A percentile compares a stretch with the other conserved stretches of the same genome.
Evolutionary conservation across 2,329 filamentous ascomycete species (phyloP).

Genomic region (Aureobasidium sp.): DNA sequence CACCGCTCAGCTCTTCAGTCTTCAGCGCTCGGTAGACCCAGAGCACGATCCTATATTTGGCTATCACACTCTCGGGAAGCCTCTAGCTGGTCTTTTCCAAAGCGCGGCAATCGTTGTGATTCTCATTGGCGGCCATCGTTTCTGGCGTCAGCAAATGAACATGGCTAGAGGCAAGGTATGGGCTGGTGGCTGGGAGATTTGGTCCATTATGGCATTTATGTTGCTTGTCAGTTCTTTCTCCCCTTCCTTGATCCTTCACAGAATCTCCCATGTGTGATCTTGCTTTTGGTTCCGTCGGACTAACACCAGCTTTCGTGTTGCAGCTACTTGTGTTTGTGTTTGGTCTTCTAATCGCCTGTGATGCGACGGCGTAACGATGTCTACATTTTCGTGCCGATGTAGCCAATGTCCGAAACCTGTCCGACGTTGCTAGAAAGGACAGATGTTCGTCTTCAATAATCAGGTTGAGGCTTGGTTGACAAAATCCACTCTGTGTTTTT

Average conservation of each 20-base stretch:
- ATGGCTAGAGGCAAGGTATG: constrained; percentile 49
- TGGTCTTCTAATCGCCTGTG: constrained; percentile 17
- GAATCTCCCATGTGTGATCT: not conserved
- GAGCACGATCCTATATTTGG: constrained; percentile 41
- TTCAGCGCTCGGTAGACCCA: constrained; percentile 42
- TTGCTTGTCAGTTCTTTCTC: constrained; percentile 36
- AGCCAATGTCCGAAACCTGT: not conserved
- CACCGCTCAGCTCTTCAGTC: constrained; percentile 59
- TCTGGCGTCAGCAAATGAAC: constrained; percentile 53
- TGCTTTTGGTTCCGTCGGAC: not conserved
- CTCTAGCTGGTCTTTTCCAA: constrained; percentile 46
- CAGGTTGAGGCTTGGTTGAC: not conserved
- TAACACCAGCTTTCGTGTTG: not conserved
- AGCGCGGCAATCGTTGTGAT: constrained; percentile 40
- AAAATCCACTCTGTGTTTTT: not conserved
- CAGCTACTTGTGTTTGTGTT: constrained; percentile 18
- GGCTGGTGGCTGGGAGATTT: constrained; percentile 52
- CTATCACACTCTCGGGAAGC: constrained; percentile 53
- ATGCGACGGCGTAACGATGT: constrained; percentile 6
- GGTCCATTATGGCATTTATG: constrained; percentile 37
- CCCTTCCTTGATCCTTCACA: constrained; percentile 10
- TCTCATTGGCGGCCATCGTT: constrained; percentile 48
- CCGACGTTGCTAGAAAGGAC: not conserved
- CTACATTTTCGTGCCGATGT: not conserved
- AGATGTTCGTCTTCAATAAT: not conserved